Conservation (phyloP, 352 stramenopile species). For the Peronospora farinosa region DNA sequence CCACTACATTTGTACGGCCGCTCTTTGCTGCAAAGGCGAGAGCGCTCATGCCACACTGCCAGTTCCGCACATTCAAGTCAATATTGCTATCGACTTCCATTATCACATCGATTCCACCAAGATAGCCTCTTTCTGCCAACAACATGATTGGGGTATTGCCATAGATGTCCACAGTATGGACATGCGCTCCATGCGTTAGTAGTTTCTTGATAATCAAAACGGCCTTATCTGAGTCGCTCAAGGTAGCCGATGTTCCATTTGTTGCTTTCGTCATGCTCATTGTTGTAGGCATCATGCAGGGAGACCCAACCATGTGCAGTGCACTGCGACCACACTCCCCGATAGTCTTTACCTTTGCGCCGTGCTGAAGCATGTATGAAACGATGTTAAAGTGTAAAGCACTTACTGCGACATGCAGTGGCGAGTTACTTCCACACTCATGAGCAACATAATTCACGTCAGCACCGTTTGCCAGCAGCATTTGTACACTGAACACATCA, state of each 20-base stretch:
- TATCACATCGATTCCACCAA: conserved; percentile 68
- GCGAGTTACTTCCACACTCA: conserved; percentile 72
- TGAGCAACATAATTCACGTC: conserved; percentile 86
- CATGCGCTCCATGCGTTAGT: conserved; percentile 53
- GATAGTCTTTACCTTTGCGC: conserved; percentile 68
- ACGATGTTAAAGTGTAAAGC: conserved; percentile 80
- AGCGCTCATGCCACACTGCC: conserved; percentile 72
- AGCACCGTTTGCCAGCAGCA: conserved; percentile 79
- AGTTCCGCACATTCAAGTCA: conserved; percentile 73
- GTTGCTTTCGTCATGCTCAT: conserved; percentile 25
- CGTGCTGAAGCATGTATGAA: conserved; percentile 82
- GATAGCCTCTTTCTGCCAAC: conserved; percentile 58
- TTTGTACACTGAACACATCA: conserved; percentile 80
- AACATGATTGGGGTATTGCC: conserved; percentile 81
- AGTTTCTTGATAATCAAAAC: conserved; percentile 82
- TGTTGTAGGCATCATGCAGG: conserved; percentile 52
- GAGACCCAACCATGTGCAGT: conserved; percentile 72
- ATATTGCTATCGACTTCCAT: conserved; percentile 64
- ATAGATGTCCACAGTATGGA: conserved; percentile 74
- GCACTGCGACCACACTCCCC: conserved; percentile 63
- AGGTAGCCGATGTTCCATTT: conserved; percentile 20
- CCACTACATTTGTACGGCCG: conserved; percentile 58
- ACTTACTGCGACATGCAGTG: conserved; percentile 75
- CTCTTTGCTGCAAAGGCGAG: conserved; percentile 67
- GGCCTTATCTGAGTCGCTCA: conserved; percentile 50